Percentiles rank a stretch among this genome's conserved stretches.
These are phyloP conservation scores for Camelina sativa DNA, from an alignment of 345 rosid species.

Conservation along the genomic window DNA sequence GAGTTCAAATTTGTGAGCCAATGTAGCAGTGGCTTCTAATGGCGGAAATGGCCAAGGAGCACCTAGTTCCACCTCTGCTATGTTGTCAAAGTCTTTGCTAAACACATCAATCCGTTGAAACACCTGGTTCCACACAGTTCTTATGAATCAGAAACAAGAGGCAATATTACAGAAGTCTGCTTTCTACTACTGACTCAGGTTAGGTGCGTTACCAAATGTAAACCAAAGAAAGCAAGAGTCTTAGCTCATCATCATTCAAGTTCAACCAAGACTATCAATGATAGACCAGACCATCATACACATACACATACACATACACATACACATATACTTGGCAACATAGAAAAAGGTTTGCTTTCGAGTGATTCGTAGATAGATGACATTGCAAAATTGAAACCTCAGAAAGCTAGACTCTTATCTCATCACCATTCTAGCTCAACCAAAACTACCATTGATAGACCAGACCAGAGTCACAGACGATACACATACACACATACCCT, in stretches of 20 bases:
- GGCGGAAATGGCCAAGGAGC: constrained; percentile 94
- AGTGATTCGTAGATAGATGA: neutral
- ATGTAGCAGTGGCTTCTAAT: constrained; percentile 70
- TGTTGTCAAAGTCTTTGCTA: constrained; percentile 89
- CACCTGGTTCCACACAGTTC: constrained; percentile 52
- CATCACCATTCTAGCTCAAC: neutral
- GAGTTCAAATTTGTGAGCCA: constrained; percentile 92
- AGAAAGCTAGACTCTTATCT: neutral
- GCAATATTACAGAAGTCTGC: neutral
- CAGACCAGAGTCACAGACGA: too few relatives aligned
- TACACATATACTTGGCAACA: too few relatives aligned
- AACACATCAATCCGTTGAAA: constrained; percentile 87
- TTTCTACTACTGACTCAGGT: neutral
- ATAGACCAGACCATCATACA: neutral
- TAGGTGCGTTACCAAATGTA: neutral
- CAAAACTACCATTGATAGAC: too few relatives aligned
- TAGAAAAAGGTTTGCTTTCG: neutral
- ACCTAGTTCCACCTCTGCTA: constrained; percentile 82
- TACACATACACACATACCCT: neutral
- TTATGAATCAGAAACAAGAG: neutral
- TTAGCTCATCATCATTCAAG: neutral
- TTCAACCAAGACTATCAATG: neutral
- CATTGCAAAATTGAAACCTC: neutral
- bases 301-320: too few relatives aligned
- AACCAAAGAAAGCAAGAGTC: neutral